phyloP scores from a whole-genome alignment of 106 monocot genomes.

The Ottelia alismoides region DNA sequence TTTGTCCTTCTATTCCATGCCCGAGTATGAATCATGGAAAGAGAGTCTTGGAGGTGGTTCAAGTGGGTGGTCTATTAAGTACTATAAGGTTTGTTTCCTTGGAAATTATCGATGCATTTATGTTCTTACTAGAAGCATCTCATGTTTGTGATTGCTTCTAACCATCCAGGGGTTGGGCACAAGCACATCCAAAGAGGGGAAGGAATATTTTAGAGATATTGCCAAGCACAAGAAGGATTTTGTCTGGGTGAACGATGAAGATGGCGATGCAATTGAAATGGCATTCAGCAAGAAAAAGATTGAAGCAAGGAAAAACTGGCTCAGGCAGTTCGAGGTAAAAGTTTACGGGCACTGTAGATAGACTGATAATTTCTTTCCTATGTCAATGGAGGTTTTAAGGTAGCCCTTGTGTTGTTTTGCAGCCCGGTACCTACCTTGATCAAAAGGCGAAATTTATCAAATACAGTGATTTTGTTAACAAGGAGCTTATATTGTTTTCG shows the following conservation, averaged over 20 bases:
- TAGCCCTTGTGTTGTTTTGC: slow-evolving; percentile 10
- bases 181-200: slow-evolving; percentile 83
- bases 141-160: neutral
- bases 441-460: slow-evolving; percentile 50
- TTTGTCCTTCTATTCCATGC: slow-evolving; percentile 80
- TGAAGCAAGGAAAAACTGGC: slow-evolving; percentile 89
- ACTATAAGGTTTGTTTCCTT: slow-evolving; percentile 86
- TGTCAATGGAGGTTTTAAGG: neutral
- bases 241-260: slow-evolving; percentile 64
- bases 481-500: slow-evolving; percentile 83
- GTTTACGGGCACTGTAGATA: neutral
- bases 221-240: slow-evolving; percentile 77
- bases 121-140: neutral
- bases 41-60: slow-evolving; percentile 63
- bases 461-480: slow-evolving; percentile 97
- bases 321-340: slow-evolving; percentile 79
- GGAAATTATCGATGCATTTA: neutral
- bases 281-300: slow-evolving; percentile 99
- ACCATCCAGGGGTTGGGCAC: slow-evolving; percentile 76
- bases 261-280: slow-evolving; percentile 80
- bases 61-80: slow-evolving; percentile 76
- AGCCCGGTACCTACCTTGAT: slow-evolving; percentile 92
- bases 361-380: neutral
- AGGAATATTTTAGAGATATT: slow-evolving; percentile 70
- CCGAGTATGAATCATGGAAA: slow-evolving; percentile 95